Evolutionary conservation across 768 basidiomycete genomes (phyloP).

Genomic region (Hebeloma cylindrosporum): DNA sequence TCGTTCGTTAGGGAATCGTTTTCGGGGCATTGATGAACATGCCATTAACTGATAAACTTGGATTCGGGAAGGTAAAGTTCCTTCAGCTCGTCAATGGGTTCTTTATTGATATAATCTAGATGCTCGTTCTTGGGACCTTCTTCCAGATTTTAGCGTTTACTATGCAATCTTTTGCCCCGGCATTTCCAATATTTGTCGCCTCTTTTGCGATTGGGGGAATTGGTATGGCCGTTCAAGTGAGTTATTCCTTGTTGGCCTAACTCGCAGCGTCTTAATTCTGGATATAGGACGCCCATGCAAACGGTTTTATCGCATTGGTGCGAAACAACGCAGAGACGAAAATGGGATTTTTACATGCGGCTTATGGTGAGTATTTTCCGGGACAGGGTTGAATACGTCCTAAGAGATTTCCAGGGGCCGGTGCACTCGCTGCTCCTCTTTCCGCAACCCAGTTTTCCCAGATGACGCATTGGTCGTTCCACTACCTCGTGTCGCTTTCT

Average conservation of each 20-base stretch:
- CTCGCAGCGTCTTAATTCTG: not conserved
- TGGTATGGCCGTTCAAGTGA: conserved; percentile 46
- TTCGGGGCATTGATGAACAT: conserved; percentile 39
- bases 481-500: conserved; percentile 69
- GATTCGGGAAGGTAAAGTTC: conserved; percentile 42
- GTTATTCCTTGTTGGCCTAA: conserved; percentile 1
- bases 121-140: conserved; percentile 37
- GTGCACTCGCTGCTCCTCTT: conserved; percentile 70
- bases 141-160: conserved; percentile 51
- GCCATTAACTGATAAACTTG: conserved; percentile 32
- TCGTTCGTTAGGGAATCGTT: conserved; percentile 35
- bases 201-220: conserved; percentile 42
- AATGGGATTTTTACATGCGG: conserved; percentile 68
- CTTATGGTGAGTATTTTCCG: conserved; percentile 46
- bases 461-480: conserved; percentile 66
- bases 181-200: conserved; percentile 60
- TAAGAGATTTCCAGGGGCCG: conserved; percentile 43
- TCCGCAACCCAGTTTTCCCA: conserved; percentile 79
- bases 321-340: conserved; percentile 54
- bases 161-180: conserved; percentile 50
- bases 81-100: not conserved
- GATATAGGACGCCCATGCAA: conserved; percentile 64
- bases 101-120: conserved; percentile 10
- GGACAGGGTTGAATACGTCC: not conserved
- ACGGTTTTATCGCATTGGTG: conserved; percentile 62